Conservation (phyloP, 2,329 filamentous ascomycete species). For the Colletotrichum salicis region DNA sequence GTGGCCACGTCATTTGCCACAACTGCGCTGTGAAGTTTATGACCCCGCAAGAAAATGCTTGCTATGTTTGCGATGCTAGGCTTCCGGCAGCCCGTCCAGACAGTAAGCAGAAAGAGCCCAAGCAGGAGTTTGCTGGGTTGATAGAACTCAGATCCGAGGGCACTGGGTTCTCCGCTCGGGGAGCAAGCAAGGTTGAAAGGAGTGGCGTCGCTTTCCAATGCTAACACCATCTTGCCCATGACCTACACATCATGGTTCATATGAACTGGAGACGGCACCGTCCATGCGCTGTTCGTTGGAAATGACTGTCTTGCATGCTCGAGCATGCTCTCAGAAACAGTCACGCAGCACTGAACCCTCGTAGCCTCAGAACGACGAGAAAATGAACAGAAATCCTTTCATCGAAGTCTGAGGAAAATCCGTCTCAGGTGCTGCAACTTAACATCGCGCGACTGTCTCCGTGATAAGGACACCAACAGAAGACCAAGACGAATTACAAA, state of each 20-base stretch:
- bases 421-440: slow-evolving; percentile 35
- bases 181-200: slow-evolving; percentile 83
- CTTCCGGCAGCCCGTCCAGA: slow-evolving; percentile 65
- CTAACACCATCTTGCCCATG: slow-evolving; percentile 48
- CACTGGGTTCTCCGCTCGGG: slow-evolving; percentile 92
- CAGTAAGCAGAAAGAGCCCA: slow-evolving; percentile 49
- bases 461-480: slow-evolving; percentile 43
- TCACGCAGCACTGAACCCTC: neutral
- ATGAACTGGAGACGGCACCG: neutral
- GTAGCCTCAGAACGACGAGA: neutral
- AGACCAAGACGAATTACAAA: slow-evolving; percentile 80
- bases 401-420: neutral
- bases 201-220: slow-evolving; percentile 85
- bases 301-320: neutral
- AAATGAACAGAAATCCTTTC: neutral
- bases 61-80: slow-evolving; percentile 88
- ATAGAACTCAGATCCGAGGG: slow-evolving; percentile 87
- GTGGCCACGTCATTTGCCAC: slow-evolving; percentile 91
- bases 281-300: neutral
- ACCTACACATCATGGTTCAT: neutral
- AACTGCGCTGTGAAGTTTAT: slow-evolving; percentile 88
- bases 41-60: slow-evolving; percentile 65
- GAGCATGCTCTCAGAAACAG: neutral
- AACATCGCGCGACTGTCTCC: neutral
- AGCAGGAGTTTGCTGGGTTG: slow-evolving; percentile 76